Percentiles rank a stretch among this genome's conserved stretches.
These are phyloP conservation scores for Arabis alpina DNA, from an alignment of 345 rosid species.

Conservation along the genomic window DNA sequence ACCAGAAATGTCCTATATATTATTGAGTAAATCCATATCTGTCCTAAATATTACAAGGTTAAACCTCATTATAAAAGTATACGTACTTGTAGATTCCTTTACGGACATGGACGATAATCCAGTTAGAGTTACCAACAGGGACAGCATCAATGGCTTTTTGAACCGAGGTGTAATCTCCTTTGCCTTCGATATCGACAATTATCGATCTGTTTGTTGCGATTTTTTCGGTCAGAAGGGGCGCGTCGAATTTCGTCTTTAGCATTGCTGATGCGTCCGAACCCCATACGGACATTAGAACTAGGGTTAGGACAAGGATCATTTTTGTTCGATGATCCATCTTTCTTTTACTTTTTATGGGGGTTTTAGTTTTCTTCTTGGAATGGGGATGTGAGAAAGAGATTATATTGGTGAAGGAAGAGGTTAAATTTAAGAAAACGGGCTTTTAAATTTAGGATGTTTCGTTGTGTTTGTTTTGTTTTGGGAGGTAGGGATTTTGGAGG, in stretches of 20 bases:
- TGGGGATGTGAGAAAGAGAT: constrained; percentile 15
- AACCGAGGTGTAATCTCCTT: constrained; percentile 70
- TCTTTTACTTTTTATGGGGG: not conserved
- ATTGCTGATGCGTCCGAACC: constrained; percentile 44
- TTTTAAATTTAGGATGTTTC: constrained; percentile 34
- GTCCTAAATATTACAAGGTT: not conserved
- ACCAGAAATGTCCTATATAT: constrained; percentile 1
- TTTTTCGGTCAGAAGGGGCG: constrained; percentile 74
- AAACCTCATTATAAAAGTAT: constrained; percentile 1
- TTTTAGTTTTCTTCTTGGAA: constrained; percentile 29
- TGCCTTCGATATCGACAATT: constrained; percentile 75
- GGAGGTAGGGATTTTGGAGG: constrained; percentile 36
- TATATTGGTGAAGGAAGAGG: constrained; percentile 41
- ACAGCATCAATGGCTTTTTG: constrained; percentile 82
- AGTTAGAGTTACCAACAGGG: constrained; percentile 61
- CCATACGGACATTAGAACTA: constrained; percentile 22
- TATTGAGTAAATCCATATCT: not conserved
- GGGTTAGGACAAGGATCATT: constrained; percentile 39
- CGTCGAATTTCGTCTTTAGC: constrained; percentile 45
- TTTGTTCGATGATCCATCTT: constrained; percentile 27
- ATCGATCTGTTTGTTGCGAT: constrained; percentile 67
- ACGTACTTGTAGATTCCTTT: constrained; percentile 82
- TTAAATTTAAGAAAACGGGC: constrained; percentile 38
- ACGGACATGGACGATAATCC: constrained; percentile 85
- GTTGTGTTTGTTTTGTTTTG: constrained; percentile 41